A percentile compares a stretch with the other conserved stretches of the same genome.
Evolutionary conservation across 176 grass and related monocot species (phyloP).

Genomic region (Lolium rigidum): DNA sequence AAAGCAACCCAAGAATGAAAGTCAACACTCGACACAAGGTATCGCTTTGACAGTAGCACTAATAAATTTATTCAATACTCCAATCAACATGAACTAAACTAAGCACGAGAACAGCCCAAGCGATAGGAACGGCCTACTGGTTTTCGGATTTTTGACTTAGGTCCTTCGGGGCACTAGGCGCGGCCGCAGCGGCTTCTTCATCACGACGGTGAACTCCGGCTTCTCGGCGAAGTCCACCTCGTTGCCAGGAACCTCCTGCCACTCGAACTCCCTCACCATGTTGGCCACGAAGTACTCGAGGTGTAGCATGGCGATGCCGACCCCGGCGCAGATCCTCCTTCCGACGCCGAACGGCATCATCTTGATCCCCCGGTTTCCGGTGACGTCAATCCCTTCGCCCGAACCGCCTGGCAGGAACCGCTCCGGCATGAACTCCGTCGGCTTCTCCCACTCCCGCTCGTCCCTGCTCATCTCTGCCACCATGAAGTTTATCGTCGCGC

Average conservation of each 20-base stretch:
- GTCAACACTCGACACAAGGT: too few relatives aligned
- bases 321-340: constrained; percentile 52
- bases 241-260: constrained; percentile 33
- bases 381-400: constrained; percentile 51
- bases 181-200: constrained; percentile 28
- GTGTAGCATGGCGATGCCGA: constrained; percentile 55
- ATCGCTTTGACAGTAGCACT: not conserved
- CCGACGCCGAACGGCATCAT: constrained; percentile 73
- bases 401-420: constrained; percentile 52
- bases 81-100: constrained; percentile 18
- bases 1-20: not conserved
- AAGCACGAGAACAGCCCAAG: not conserved
- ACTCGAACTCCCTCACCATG: constrained; percentile 47
- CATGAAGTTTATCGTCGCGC: constrained; percentile 50
- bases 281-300: constrained; percentile 69
- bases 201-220: constrained; percentile 28
- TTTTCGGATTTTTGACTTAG: not conserved
- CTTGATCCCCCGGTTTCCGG: constrained; percentile 54
- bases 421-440: constrained; percentile 59
- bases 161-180: constrained; percentile 8
- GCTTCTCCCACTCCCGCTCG: constrained; percentile 45
- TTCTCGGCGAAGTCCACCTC: constrained; percentile 53
- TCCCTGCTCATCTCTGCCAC: constrained; percentile 50
- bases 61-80: not conserved
- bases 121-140: not conserved